These are phyloP conservation scores for Apophysomyces sp. DNA, from an alignment of 371 early-diverging fungal species.

Conservation along the genomic window DNA sequence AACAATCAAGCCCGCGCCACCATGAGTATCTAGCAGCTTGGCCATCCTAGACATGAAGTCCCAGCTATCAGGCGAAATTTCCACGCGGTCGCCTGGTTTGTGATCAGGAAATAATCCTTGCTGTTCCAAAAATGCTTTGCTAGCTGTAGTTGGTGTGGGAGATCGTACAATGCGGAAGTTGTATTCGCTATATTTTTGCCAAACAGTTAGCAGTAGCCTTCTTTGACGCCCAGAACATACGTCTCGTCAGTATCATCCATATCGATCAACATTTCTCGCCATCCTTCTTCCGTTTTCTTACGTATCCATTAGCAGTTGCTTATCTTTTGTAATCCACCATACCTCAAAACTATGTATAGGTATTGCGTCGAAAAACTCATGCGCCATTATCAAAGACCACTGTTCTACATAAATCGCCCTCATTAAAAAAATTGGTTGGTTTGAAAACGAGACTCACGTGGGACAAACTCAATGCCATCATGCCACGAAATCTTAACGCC, in stretches of 20 bases:
- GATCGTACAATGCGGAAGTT: constrained; percentile 83
- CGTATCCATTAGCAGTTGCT: background rate
- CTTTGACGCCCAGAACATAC: constrained; percentile 24
- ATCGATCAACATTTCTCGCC: constrained; percentile 91
- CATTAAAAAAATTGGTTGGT: too few relatives aligned
- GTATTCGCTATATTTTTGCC: constrained; percentile 40
- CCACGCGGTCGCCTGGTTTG: constrained; percentile 75
- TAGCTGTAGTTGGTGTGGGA: constrained; percentile 66
- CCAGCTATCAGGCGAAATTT: constrained; percentile 83
- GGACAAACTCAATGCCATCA: constrained; percentile 67
- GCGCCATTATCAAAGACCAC: constrained; percentile 74
- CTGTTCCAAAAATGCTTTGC: constrained; percentile 55
- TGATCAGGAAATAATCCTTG: constrained; percentile 35
- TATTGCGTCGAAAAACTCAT: constrained; percentile 97
- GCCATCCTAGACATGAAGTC: constrained; percentile 64
- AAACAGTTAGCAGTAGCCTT: background rate
- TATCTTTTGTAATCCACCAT: background rate
- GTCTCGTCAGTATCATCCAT: constrained; percentile 63
- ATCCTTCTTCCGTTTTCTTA: constrained; percentile 72
- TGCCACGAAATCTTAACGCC: constrained; percentile 72
- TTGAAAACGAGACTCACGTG: constrained; percentile 53
- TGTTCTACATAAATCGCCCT: constrained; percentile 32
- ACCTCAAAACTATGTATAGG: constrained; percentile 88
- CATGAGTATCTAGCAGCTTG: constrained; percentile 54
- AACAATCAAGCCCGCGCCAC: constrained; percentile 79